Evolutionary conservation across 495 filamentous ascomycete genomes (phyloP), one percentile per base, ranked within the genome.

Genomic region (Penicillium daleae): DNA sequence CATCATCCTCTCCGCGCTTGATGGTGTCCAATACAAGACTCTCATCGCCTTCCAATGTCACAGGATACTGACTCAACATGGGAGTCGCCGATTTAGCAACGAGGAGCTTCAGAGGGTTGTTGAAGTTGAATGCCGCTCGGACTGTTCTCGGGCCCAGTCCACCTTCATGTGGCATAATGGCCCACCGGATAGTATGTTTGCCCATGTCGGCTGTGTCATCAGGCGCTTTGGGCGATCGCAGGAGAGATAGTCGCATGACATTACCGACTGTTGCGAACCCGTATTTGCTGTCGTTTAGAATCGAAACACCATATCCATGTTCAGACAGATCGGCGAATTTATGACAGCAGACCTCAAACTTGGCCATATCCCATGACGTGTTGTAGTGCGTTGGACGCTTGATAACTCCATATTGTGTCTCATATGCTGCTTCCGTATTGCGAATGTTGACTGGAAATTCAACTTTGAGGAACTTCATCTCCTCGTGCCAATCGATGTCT

Each of bases 121-220:
- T 97, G 82, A 99, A 97, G 65, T 95, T 90, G 66, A 85, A 91
- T 2, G 90, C 95, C n/a, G 91, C 89, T 37, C 91, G 87, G 51
- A 99, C 85, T 1, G 92, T 97, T 42, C 83, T 83, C 29, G 85
- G 73, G 42, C 88, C 84, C 5, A 97, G 80, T 0, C 76, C 70
- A 2, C 93, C 93, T 17, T 80, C 63, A 68, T 99, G 95, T 10
- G 95, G 95, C 32, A 97, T 78, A 58, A 99, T 93, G 7, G 92
- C 95, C 81, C 95, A 99, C 59, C 90, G 89, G 68, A 97, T 91
- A 63, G 80, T 79, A 74, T 99, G 95, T 35, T 83, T 83, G 33
- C 93, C 94, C 94, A 99, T 99, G 76, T 99, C 95, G 56, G 95
- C 94, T 68, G 97, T 87, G 13, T 89, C 93, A 71, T 99, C 95